Evolutionary conservation across 257 asterid genomes (phyloP), one percentile per base, ranked within the genome.

Genomic region (Primulina eburnea): DNA sequence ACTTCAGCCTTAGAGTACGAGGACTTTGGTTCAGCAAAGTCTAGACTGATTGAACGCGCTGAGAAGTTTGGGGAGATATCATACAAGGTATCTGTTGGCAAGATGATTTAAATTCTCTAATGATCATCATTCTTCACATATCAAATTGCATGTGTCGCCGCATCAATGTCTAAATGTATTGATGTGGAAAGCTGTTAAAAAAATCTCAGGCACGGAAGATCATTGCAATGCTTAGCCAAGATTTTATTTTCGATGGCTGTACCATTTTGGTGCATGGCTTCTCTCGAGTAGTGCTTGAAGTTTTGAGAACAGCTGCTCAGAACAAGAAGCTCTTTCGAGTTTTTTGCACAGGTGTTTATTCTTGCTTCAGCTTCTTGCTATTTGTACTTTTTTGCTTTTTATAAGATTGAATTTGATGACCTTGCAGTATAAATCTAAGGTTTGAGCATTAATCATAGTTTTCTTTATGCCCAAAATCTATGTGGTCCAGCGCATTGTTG

Each of bases 1-100:
- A 93, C 99, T 33, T 83, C 96, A 30, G 97, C 96, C 35, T 61
- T 93, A 77, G 97, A 90, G 72, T 85, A 90, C 10, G 98, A 92
- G 71, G 90, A 90, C 82, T 92, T 92, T 72, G 80, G 78, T 68
- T 90, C 97, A 43, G 96, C 97, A 20, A 90, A 90, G 73, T 83
- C 92, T 62, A 82, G 96, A 63, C 96, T 90, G 76, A 82, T 90
- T 60, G 97, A 92, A 79, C 93, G 97, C 21, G 97, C 98, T 71
- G 97, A 92, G 88, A 90, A 87, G 83, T 90, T 92, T 78, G 97
- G 97, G 29, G 97, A 88, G 76, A 88, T 92, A 82, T 92, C 98
- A 68, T 81, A 75, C 65, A 86, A 84, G 96, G 98, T 92, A 74
- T 21, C 8, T 29, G 47, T 47, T 50, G 26, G 40, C 74, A 62